phyloP scores from a whole-genome alignment of 805 yeast genomes.

The Candida qinlingensis region DNA sequence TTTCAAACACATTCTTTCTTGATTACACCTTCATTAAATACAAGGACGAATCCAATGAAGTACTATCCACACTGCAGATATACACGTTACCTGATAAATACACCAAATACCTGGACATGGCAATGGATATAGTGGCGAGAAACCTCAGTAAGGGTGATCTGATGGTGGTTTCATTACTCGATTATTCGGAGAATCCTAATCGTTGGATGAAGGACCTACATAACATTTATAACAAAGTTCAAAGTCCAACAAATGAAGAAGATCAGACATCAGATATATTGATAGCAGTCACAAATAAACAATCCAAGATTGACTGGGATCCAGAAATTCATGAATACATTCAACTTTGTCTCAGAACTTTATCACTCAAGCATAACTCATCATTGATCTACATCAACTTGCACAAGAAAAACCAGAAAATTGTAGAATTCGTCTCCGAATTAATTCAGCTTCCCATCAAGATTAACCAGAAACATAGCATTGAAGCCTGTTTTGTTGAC shows the following conservation, averaged over 20 bases:
- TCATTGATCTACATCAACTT: constrained; percentile 10
- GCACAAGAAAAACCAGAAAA: neutral
- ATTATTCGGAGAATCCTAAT: constrained; percentile 14
- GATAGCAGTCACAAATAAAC: constrained; percentile 9
- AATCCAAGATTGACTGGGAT: constrained; percentile 8
- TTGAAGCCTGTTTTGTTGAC: constrained; percentile 8
- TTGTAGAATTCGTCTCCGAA: constrained; percentile 7
- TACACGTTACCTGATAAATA: constrained; percentile 12
- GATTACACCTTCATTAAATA: constrained; percentile 19
- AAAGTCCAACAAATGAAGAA: too few relatives aligned
- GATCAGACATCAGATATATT: neutral
- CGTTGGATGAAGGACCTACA: constrained; percentile 10
- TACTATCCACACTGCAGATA: constrained; percentile 15
- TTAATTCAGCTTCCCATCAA: constrained; percentile 4
- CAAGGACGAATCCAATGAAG: constrained; percentile 12
- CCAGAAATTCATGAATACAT: constrained; percentile 22
- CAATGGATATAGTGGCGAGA: neutral
- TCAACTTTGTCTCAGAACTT: constrained; percentile 31
- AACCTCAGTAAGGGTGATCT: neutral
- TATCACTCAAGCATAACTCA: constrained; percentile 7
- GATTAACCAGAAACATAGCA: neutral
- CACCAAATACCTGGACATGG: neutral
- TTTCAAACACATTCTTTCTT: constrained; percentile 13
- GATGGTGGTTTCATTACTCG: constrained; percentile 13
- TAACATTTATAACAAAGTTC: neutral